Percentiles rank a stretch among this genome's conserved stretches.
Evolutionary conservation across 164 flowering plant genomes (phyloP).

Genomic region (Magnolia kwangsiensis): DNA sequence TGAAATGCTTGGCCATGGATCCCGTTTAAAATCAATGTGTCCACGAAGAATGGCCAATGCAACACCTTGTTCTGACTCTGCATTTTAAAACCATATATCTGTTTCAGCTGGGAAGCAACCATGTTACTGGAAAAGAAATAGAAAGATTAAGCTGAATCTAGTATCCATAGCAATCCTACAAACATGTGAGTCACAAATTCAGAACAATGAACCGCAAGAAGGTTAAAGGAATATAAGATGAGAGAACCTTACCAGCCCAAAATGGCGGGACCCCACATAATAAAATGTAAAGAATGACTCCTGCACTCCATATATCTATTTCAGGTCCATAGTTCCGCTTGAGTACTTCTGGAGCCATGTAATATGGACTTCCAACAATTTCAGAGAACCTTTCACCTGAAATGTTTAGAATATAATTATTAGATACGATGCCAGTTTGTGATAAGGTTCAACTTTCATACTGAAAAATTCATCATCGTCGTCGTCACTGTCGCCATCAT

Average conservation of each 20-base stretch:
- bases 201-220: background rate
- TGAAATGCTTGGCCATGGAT: slow-evolving; percentile 93
- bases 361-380: slow-evolving; percentile 97
- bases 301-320: slow-evolving; percentile 97
- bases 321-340: slow-evolving; percentile 43
- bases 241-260: slow-evolving; percentile 76
- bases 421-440: background rate
- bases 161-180: background rate
- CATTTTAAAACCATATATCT: slow-evolving; percentile 11
- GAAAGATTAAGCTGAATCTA: background rate
- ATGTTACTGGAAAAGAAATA: background rate
- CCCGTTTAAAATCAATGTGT: slow-evolving; percentile 81
- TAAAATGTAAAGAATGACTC: slow-evolving; percentile 76
- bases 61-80: slow-evolving; percentile 97
- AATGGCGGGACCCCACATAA: slow-evolving; percentile 87
- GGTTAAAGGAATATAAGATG: background rate
- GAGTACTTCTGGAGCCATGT: slow-evolving; percentile 66
- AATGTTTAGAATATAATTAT: background rate
- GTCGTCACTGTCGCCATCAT: too few species aligned
- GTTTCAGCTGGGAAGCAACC: background rate
- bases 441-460: too few species aligned
- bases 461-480: too few species aligned
- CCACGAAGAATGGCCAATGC: slow-evolving; percentile 96
- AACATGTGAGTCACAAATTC: background rate
- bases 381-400: slow-evolving; percentile 87